Percentiles rank a stretch among this genome's conserved stretches.
phyloP scores from a whole-genome alignment of 768 basidiomycete species.

The Leucocoprinus sp. region DNA sequence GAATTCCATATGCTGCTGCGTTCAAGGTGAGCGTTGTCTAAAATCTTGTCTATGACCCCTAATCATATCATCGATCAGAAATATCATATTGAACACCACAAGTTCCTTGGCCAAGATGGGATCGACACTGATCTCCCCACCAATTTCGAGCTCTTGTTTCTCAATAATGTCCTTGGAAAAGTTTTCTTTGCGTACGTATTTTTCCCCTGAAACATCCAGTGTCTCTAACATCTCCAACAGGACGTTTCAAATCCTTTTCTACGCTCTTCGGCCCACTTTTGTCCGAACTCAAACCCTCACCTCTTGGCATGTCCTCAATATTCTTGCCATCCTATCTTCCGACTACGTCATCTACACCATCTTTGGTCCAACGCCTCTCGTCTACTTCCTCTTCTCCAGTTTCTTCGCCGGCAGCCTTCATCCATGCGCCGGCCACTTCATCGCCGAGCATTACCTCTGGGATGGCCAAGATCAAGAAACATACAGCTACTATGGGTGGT shows the following conservation, averaged over 20 bases:
- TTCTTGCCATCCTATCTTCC: conserved; percentile 59
- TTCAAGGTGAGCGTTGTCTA: conserved; percentile 63
- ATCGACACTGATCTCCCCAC: conserved; percentile 96
- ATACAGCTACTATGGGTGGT: conserved; percentile 90
- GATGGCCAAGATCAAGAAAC: conserved; percentile 92
- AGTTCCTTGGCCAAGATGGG: conserved; percentile 90
- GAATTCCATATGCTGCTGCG: conserved; percentile 87
- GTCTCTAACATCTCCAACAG: conserved; percentile 29
- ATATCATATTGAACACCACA: conserved; percentile 96
- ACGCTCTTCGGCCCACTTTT: conserved; percentile 91
- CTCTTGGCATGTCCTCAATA: conserved; percentile 78
- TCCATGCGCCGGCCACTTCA: conserved; percentile 95
- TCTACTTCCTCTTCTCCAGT: conserved; percentile 82
- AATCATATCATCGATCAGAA: conserved; percentile 32
- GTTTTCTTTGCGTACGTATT: conserved; percentile 87
- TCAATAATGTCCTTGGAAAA: conserved; percentile 96
- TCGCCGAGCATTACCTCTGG: conserved; percentile 95
- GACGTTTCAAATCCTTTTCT: conserved; percentile 97
- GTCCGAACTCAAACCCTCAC: conserved; percentile 79
- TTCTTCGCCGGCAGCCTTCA: conserved; percentile 97
- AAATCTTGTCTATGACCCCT: not conserved
- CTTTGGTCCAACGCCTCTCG: conserved; percentile 40
- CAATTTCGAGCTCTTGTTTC: conserved; percentile 67
- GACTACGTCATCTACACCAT: conserved; percentile 55
- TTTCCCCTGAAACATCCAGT: not conserved